Conservation (phyloP, 257 asterid species). For the Solanum virginianum region DNA sequence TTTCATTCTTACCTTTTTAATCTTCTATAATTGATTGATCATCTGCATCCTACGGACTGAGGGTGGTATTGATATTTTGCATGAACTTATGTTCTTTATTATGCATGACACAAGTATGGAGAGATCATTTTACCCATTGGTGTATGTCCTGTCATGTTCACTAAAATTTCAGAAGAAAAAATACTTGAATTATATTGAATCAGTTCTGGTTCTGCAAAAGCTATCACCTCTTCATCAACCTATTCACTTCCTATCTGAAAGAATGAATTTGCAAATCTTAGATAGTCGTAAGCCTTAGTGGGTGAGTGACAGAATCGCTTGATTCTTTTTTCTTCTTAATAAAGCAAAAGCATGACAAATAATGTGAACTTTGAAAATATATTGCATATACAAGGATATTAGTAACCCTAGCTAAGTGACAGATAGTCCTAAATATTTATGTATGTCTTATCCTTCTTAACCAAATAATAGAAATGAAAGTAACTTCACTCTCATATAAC, state of each 20-base stretch:
- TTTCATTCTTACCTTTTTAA: neutral
- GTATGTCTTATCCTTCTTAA: neutral
- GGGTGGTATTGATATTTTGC: neutral
- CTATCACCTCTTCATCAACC: neutral
- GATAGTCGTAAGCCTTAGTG: neutral
- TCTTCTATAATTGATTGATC: neutral
- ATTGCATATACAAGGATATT: neutral
- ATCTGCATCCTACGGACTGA: neutral
- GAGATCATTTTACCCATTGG: neutral
- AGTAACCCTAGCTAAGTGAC: neutral
- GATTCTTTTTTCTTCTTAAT: neutral
- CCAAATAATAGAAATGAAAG: neutral
- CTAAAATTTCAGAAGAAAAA: neutral
- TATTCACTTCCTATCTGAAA: neutral
- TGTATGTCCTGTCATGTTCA: neutral
- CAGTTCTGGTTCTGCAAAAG: neutral
- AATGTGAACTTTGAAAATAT: neutral
- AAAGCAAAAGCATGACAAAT: neutral
- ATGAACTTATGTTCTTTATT: neutral
- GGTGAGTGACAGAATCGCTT: neutral
- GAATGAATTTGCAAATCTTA: neutral
- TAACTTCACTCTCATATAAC: neutral
- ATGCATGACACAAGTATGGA: neutral
- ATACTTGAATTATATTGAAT: neutral
- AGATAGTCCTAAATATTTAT: neutral